A percentile compares a stretch with the other conserved stretches of the same genome.
Conservation (phyloP, 139 green algal genomes). For the Micractinium conductrix region DNA sequence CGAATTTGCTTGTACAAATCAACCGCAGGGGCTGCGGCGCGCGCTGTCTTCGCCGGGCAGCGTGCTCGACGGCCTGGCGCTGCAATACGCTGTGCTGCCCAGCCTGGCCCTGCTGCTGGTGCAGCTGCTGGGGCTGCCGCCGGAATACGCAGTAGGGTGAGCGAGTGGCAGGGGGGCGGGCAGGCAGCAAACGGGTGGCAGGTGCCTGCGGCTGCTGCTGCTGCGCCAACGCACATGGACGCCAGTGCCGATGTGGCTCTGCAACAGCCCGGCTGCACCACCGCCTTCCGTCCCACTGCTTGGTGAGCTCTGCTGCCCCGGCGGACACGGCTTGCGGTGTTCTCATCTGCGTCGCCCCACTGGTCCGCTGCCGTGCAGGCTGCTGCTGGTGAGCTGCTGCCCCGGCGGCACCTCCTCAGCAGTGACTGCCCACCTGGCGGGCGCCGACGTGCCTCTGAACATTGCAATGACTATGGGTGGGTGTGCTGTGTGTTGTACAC, state of each 20-base stretch:
- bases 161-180: background rate
- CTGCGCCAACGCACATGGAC: background rate
- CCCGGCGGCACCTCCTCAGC: conserved; percentile 77
- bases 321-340: too few relatives aligned
- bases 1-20: too few relatives aligned
- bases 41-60: conserved; percentile 52
- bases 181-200: background rate
- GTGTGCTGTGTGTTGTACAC: conserved; percentile 51
- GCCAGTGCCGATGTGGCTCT: background rate
- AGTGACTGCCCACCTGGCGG: conserved; percentile 80
- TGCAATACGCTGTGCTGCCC: conserved; percentile 86
- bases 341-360: too few relatives aligned
- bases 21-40: conserved; percentile 51
- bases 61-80: conserved; percentile 46
- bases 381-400: conserved; percentile 68
- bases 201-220: background rate
- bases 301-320: too few relatives aligned
- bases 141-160: conserved; percentile 53
- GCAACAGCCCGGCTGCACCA: too few relatives aligned
- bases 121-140: conserved; percentile 38
- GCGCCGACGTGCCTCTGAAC: conserved; percentile 52
- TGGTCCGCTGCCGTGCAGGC: conserved; percentile 12
- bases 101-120: conserved; percentile 63
- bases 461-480: conserved; percentile 41
- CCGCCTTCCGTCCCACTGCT: background rate